Base-by-base conservation (phyloP, 306 rosid genomes). In the Gastrolobium bilobum region DNA sequence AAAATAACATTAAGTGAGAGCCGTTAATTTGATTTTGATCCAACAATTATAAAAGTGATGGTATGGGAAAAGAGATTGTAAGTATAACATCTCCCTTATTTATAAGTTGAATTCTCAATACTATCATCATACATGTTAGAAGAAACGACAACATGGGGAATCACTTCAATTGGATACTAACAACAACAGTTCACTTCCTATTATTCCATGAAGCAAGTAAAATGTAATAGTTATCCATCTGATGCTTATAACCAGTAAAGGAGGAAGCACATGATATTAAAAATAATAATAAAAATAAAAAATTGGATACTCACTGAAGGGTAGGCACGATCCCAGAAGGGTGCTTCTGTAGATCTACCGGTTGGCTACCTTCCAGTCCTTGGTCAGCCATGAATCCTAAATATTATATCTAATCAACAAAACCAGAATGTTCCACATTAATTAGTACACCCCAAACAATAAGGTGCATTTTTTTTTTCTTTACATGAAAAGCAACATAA, bases 321-420 rank as follows among this genome's bases (percentile, higher is more conserved):
- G 95, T 95, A 40, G 99, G 99, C 40, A 95, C 93, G 30, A 92
- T 95, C 80, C 98, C 98, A 77, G 97, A 92, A 87, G 98, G 99
- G 66, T 95, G 97, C 79, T 91, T 89, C 86, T 79, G 85, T 56
- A 79, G 87, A 90, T 90, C 99, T 10, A 91, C 92, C 0, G 98
- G 96, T 60, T 95, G 97, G 91, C 88, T 91, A 39, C 91, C 95
- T 85, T 92, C 97, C 91, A 80, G 54, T 76, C 79, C 97, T 79
- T 88, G 94, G 69, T 93, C 99, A n/a, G 97, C 89, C 96, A 91
- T 87, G 50, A 71, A 82, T 79, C 89, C 84, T 73, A 73, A 75
- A 20, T 44, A 13, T 57, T 60, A 39, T 34, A 52, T 7, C 30
- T 10, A 76, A 63, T 38, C 47, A 43, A 71, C 5, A n/a, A 51